These are phyloP conservation scores for Microcera coccophila DNA, from an alignment of 2,329 filamentous ascomycete genomes.

Conservation along the genomic window DNA sequence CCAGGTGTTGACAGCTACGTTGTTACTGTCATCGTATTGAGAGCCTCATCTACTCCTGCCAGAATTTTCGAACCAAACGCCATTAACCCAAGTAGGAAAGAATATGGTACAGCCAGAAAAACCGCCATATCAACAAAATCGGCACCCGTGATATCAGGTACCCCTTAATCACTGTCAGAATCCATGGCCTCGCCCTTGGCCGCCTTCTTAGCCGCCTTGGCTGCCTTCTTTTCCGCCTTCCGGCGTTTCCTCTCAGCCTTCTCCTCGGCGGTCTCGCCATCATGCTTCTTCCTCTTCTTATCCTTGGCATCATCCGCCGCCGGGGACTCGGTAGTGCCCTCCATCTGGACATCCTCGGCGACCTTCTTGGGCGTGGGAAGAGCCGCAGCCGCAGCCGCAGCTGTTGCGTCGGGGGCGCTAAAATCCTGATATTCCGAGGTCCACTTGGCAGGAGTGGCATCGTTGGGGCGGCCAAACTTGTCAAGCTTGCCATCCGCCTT, in stretches of 20 bases:
- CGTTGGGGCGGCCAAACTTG: slow-evolving; percentile 92
- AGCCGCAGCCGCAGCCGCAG: slow-evolving; percentile 42
- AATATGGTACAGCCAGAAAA: slow-evolving; percentile 27
- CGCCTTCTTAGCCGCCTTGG: slow-evolving; percentile 54
- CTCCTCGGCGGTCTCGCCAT: slow-evolving; percentile 69
- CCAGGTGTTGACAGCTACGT: background rate
- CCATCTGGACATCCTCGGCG: slow-evolving; percentile 36
- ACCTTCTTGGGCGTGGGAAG: slow-evolving; percentile 36
- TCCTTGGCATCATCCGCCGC: slow-evolving; percentile 53
- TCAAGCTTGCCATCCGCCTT: slow-evolving; percentile 97
- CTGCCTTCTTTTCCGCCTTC: slow-evolving; percentile 59
- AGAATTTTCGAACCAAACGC: slow-evolving; percentile 30
- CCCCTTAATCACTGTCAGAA: slow-evolving; percentile 48
- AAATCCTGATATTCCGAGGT: slow-evolving; percentile 90
- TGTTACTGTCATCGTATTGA: slow-evolving; percentile 24
- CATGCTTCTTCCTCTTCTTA: slow-evolving; percentile 77
- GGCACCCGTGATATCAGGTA: slow-evolving; percentile 18
- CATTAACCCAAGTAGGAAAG: slow-evolving; percentile 17
- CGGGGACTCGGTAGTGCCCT: slow-evolving; percentile 34
- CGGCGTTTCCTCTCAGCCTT: slow-evolving; percentile 58
- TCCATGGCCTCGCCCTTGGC: slow-evolving; percentile 49
- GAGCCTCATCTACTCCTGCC: slow-evolving; percentile 29
- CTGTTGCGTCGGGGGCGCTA: slow-evolving; percentile 51
- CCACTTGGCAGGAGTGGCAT: slow-evolving; percentile 92
- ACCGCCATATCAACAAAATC: slow-evolving; percentile 24